Evolutionary conservation across 2,329 filamentous ascomycete genomes (phyloP), one percentile per base, ranked within the genome.

Genomic region (Trichoderma arundinaceum): DNA sequence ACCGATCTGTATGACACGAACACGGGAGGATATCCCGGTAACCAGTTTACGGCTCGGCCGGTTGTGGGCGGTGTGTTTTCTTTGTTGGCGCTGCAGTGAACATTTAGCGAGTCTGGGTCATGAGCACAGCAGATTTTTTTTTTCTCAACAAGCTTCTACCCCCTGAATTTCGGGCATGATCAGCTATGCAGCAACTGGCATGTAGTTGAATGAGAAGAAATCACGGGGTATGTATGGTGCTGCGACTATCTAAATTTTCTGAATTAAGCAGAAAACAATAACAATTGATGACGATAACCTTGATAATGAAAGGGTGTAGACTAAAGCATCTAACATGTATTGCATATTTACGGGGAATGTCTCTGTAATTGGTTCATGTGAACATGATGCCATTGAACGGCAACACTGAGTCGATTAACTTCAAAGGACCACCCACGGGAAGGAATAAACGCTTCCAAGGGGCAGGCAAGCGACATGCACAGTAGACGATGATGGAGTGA

Each of bases 61-160:
- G 92, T 96, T 0, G 84, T 90, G 49, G 92, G 92, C 2, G 92
- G 90, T 0, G 87, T 92, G 76, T 96, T 94, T 81, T 88, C 92
- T 1, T 85, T 94, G 71, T 78, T 96, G 75, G 90, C 91, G 28
- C 77, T 94, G 66, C 33, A 44, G 41, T 59, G 53, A 65, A 44
- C 13, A 15, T n/a, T 64, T 39, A 51, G 51, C 38, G 39, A 64
- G 49, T 9, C 12, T 17, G 19, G 44, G 60, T 56, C 60, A 56
- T 46, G 60, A 41, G 41, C 61, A 39, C 52, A 33, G 52, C 52
- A 56, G 64, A 32, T 7, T 43, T 66, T 19, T 61, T 32, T 48
- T 57, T 17, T 38, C 53, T 28, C 22, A 28, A 28, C 22, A 28
- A 28, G 2, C 13, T 43, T 51, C 22, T 28, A 19, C n/a, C 58